Evolutionary conservation across 257 asterid species (phyloP), one percentile per base, ranked within the genome.

Genomic region (Galeopsis tetrahit): DNA sequence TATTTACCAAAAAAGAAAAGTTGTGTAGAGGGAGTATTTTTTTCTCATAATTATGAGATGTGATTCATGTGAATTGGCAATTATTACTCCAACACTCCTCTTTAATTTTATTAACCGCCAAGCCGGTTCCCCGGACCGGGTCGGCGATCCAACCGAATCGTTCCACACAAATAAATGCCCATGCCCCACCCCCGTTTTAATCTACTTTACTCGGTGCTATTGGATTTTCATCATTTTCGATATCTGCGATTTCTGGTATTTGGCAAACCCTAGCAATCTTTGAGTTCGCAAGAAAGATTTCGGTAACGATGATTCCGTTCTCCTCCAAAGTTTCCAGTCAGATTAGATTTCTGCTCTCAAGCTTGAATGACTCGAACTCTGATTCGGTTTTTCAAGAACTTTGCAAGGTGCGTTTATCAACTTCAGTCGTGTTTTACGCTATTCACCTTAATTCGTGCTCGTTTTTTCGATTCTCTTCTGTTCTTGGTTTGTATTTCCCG

Each of bases 341-440:
- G 78, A 86, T 95, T 78, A 88, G 93, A 75, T 85, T 81, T 78
- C 80, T 92, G 81, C 90, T 95, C 5, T 86, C 82, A 70, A 79
- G 86, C 79, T 68, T 92, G 89, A 82, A 80, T 42, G 96, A 86
- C 74, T 86, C 98, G 82, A 86, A 95, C 81, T 84, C 91, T 56
- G 96, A 90, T 70, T 71, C 88, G 31, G 88, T 92, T 67, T 66
- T 88, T 62, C 85, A 82, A 46, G 96, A 92, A 63, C 95, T 95
- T 43, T 72, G 86, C 81, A 82, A 90, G 97, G 99, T 85, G 48
- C 51, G 10, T 42, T 5, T 11, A 21, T 72, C 34, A 33, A 65
- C 62, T 52, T 72, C 43, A 21, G 40, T n/a, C 3, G 32, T 4
- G 13, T 31, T 33, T 46, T 42, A 53, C 36, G n/a, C 1, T 31